Evolutionary conservation across 2,329 filamentous ascomycete species (phyloP), one percentile per base, ranked within the genome.

Genomic region (Xylariales sp.): DNA sequence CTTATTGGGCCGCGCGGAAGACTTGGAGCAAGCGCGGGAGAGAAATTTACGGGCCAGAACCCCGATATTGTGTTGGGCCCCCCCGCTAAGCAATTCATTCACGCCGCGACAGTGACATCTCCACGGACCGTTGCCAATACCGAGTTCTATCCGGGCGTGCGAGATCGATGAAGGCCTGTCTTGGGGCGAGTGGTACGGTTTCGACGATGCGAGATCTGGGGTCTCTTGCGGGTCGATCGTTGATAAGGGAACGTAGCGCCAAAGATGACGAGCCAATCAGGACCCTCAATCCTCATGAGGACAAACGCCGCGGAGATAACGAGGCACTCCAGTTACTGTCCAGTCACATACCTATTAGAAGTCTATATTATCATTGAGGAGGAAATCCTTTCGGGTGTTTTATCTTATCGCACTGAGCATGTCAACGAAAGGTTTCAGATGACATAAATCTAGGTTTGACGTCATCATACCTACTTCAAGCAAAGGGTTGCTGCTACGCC

Each of bases 221-320:
- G 32, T 10, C 34, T 18, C 53, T 41, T 50, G 60, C 56, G 61
- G 56, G 39, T 50, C 61, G 45, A 43, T 32, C 34, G 16, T 49
- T 65, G 62, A 62, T 65, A 68, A 65, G 66, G 34, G 8, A 28
- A 18, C 30, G 12, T 62, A 62, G 62, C 34, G 62, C 48, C 23
- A 12, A 14, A 16, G 39, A 10, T 3, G 18, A 43, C 16, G 36
- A 30, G 53, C 66, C 66, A 68, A 68, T 68, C 16, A 59, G 41
- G 5, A 3, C 5, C 16, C 9, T 16, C 46, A 14, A 16, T 58
- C 55, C 45, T 16, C 3, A n/a, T 28, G 46, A 65, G 18, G 3
- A 16, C 16, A 10, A 41, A 68, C 14, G 41, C 58, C 66, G 66
- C 62, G 53, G 57, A 68, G 62, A 68, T 68, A 65, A 65, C 52